These are phyloP conservation scores for Sarocladiaceae sp. DNA, from an alignment of 2,329 filamentous ascomycete species.

Conservation along the genomic window DNA sequence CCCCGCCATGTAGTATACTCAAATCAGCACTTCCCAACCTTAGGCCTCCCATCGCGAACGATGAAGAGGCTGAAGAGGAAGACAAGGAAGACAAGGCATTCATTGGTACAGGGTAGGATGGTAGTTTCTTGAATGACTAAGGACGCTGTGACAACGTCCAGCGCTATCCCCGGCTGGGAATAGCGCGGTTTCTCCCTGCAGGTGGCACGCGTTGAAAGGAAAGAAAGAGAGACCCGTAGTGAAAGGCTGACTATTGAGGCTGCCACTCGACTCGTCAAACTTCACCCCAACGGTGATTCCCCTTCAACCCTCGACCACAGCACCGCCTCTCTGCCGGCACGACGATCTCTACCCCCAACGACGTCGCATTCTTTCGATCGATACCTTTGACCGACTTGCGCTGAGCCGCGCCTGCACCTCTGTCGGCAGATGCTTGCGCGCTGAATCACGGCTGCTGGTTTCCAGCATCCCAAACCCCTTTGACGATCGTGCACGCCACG, in stretches of 20 bases:
- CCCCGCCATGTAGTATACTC: too few species aligned
- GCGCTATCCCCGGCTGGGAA: too few species aligned
- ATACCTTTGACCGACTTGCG: neutral
- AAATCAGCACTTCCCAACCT: too few species aligned
- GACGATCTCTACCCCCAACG: neutral
- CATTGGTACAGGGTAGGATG: too few species aligned
- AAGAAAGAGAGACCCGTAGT: conserved; percentile 7
- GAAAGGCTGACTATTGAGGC: conserved; percentile 8
- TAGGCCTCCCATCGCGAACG: too few species aligned
- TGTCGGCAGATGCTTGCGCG: conserved; percentile 2
- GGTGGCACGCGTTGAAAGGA: conserved; percentile 8
- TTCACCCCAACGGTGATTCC: neutral
- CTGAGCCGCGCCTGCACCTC: neutral
- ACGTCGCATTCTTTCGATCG: neutral
- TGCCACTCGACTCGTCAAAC: neutral
- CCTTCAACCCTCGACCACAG: neutral
- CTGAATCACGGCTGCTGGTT: conserved; percentile 1
- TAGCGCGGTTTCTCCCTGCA: neutral
- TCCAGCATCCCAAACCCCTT: too few species aligned
- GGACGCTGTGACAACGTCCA: too few species aligned
- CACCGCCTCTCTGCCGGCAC: neutral
- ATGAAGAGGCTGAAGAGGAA: too few species aligned
- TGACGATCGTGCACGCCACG: too few species aligned
- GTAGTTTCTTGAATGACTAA: too few species aligned
- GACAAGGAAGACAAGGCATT: too few species aligned